Percentiles rank a stretch among this genome's conserved stretches.
Conservation (phyloP, 257 asterid species). For the Solanum clarkiae region DNA sequence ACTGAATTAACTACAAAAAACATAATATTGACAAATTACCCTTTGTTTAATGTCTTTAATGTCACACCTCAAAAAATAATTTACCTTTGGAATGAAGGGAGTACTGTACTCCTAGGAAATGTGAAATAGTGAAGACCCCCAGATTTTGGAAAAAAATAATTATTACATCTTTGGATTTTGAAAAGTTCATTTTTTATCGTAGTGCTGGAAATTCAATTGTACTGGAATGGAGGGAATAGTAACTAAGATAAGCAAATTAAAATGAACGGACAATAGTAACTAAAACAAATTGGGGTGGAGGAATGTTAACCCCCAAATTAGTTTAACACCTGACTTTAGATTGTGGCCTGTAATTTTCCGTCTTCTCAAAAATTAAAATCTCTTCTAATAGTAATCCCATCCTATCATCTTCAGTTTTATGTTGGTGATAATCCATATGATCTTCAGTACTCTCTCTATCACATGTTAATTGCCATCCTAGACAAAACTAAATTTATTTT, state of each 20-base stretch:
- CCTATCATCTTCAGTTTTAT: not conserved
- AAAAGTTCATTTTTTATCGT: not conserved
- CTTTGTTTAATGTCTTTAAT: not conserved
- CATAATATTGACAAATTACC: not conserved
- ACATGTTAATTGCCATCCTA: no score
- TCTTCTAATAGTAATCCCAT: not conserved
- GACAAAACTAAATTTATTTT: no score
- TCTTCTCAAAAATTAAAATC: no score
- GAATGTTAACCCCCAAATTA: not conserved
- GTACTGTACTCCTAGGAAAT: not conserved
- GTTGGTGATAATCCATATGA: not conserved
- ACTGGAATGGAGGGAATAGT: not conserved
- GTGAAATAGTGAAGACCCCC: not conserved
- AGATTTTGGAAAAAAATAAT: not conserved
- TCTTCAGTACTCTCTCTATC: not conserved
- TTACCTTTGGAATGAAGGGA: not conserved
- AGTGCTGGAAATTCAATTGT: not conserved
- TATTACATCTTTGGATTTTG: not conserved
- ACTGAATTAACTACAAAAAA: not conserved
- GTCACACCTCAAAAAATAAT: not conserved
- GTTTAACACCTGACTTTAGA: not conserved
- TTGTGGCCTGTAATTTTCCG: not conserved
- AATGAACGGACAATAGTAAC: not conserved
- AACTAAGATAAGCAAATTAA: not conserved
- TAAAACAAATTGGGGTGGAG: not conserved